A percentile compares a stretch with the other conserved stretches of the same genome.
phyloP scores from a whole-genome alignment of 2,329 filamentous ascomycete species.

The Trichoderma gracile region DNA sequence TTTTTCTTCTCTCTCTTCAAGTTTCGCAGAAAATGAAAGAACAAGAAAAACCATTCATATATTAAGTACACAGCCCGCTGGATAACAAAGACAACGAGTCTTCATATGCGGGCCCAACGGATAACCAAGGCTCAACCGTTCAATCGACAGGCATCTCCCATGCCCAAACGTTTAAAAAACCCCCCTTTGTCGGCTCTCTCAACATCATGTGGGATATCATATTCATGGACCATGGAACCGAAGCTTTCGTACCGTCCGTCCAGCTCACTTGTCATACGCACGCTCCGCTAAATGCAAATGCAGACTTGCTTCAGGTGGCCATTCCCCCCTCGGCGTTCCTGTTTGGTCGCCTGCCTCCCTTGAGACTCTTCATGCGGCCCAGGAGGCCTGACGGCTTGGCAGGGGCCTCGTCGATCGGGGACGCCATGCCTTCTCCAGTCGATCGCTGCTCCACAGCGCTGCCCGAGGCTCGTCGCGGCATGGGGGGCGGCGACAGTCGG shows the following conservation, averaged over 20 bases:
- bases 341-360: constrained; percentile 58
- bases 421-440: constrained; percentile 57
- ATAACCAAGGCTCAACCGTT: constrained; percentile 14
- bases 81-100: background rate
- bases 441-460: constrained; percentile 62
- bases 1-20: background rate
- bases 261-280: constrained; percentile 1
- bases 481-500: constrained; percentile 50
- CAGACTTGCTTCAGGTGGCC: constrained; percentile 1
- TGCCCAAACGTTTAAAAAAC: constrained; percentile 1
- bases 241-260: constrained; percentile 14
- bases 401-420: constrained; percentile 44
- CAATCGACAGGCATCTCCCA: constrained; percentile 7
- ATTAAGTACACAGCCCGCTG: constrained; percentile 23
- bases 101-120: constrained; percentile 15
- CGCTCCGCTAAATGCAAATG: constrained; percentile 7
- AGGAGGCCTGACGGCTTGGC: constrained; percentile 64
- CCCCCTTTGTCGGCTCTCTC: background rate
- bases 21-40: background rate
- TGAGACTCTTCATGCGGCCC: constrained; percentile 79
- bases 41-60: constrained; percentile 10
- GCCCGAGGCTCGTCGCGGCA: constrained; percentile 41
- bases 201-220: constrained; percentile 17
- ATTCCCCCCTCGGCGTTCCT: constrained; percentile 35
- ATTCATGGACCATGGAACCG: constrained; percentile 11